These are phyloP conservation scores for Aspergillus jensenii DNA, from an alignment of 2,329 filamentous ascomycete species.

Conservation along the genomic window DNA sequence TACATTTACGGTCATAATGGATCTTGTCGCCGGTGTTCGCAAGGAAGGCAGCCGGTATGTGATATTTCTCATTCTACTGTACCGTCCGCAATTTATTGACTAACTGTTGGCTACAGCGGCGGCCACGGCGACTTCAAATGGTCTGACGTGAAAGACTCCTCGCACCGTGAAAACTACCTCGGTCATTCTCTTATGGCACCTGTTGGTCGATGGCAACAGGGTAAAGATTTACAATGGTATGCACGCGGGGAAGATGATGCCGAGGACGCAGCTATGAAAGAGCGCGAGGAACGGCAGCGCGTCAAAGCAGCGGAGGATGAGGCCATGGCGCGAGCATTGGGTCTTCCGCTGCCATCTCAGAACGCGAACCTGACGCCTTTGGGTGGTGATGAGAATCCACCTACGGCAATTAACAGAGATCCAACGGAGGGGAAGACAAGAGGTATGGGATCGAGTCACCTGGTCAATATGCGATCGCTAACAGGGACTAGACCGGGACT, in stretches of 20 bases:
- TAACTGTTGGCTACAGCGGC: conserved; percentile 55
- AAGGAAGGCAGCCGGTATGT: conserved; percentile 76
- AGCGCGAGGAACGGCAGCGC: conserved; percentile 71
- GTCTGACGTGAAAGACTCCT: conserved; percentile 85
- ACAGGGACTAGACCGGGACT: conserved; percentile 25
- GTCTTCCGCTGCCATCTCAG: conserved; percentile 67
- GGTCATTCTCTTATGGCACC: conserved; percentile 91
- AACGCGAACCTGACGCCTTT: conserved; percentile 67
- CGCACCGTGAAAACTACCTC: conserved; percentile 86
- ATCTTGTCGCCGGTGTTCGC: conserved; percentile 87
- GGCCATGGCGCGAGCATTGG: conserved; percentile 79
- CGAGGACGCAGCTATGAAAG: conserved; percentile 50
- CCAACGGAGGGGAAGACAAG: not conserved
- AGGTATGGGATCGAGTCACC: conserved; percentile 31
- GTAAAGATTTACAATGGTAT: conserved; percentile 67
- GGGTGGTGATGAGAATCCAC: conserved; percentile 35
- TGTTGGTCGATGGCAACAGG: conserved; percentile 87
- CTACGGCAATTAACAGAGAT: not conserved
- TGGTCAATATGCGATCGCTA: conserved; percentile 24
- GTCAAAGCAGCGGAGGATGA: conserved; percentile 94
- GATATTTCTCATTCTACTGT: not conserved
- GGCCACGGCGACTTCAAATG: conserved; percentile 91
- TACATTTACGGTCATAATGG: conserved; percentile 60
- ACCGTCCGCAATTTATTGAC: not conserved
- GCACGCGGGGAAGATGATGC: conserved; percentile 57